Evolutionary conservation across 352 stramenopile species (phyloP).

Genomic region (Phytophthora podocarpi): DNA sequence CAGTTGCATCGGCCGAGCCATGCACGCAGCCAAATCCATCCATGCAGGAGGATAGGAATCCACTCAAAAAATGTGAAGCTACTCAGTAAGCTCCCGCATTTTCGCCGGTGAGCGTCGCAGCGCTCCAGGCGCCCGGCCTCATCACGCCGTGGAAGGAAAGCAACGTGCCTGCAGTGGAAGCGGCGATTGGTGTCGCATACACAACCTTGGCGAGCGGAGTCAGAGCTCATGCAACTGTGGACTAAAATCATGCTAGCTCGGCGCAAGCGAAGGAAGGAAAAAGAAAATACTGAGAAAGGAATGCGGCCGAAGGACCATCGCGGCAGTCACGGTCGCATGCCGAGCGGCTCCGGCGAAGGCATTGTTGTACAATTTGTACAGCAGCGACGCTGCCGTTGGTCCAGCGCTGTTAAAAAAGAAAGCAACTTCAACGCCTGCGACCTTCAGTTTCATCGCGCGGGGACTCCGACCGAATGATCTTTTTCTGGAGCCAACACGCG

Average conservation of each 20-base stretch:
- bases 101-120: conserved; percentile 7
- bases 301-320: conserved; percentile 25
- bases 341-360: conserved; percentile 1
- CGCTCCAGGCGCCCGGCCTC: conserved; percentile 8
- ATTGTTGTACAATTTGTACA: background rate
- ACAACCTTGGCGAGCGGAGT: conserved; percentile 15
- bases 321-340: conserved; percentile 16
- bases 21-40: conserved; percentile 2
- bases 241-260: conserved; percentile 22
- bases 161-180: conserved; percentile 23
- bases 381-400: conserved; percentile 19
- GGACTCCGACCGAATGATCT: conserved; percentile 12
- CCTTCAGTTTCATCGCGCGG: conserved; percentile 25
- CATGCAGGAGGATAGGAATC: conserved; percentile 18
- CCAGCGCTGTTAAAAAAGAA: conserved; percentile 35
- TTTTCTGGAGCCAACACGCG: conserved; percentile 21
- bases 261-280: conserved; percentile 22
- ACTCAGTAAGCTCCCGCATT: background rate
- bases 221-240: conserved; percentile 30
- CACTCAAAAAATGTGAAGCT: conserved; percentile 23
- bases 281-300: conserved; percentile 25
- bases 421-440: conserved; percentile 36
- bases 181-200: conserved; percentile 36
- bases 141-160: conserved; percentile 19
- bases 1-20: conserved; percentile 7